Conservation (phyloP, 176 grass and related monocot genomes). For the Zoysia pacifica region DNA sequence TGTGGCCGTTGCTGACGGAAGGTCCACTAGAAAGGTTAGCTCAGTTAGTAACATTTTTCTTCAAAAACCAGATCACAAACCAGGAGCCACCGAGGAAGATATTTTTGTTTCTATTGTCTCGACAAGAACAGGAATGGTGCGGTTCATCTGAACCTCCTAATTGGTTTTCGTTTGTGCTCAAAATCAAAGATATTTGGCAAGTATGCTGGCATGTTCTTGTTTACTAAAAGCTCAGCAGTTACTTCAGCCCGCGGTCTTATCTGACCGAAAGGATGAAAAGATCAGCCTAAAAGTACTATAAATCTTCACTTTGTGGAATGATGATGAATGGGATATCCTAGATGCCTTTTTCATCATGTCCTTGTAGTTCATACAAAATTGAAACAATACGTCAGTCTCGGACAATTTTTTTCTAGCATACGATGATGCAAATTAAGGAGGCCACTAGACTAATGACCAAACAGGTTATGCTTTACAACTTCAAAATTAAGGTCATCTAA, state of each 20-base stretch:
- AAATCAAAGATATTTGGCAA: background rate
- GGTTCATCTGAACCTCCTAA: background rate
- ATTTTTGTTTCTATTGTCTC: background rate
- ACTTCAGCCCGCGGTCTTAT: conserved; percentile 23
- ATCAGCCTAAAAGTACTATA: background rate
- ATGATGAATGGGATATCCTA: conserved; percentile 14
- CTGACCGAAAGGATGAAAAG: conserved; percentile 27
- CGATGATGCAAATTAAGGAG: too few species aligned
- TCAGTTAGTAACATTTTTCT: background rate
- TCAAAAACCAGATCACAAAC: too few species aligned
- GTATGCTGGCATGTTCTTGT: background rate
- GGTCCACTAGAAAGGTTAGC: conserved; percentile 22
- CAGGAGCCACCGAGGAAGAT: too few species aligned
- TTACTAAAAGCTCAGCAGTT: conserved; percentile 36
- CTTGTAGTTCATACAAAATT: background rate
- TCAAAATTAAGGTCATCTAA: conserved; percentile 4
- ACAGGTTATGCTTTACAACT: conserved; percentile 16
- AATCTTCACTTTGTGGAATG: conserved; percentile 24
- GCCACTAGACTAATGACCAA: background rate
- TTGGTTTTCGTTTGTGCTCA: background rate
- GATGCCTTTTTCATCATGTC: background rate
- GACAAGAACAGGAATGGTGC: background rate
- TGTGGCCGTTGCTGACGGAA: conserved; percentile 33
- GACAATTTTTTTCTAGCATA: background rate
- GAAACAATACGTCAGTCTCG: background rate